A percentile compares a stretch with the other conserved stretches of the same genome.
Evolutionary conservation across 2,329 filamentous ascomycete species (phyloP).

Genomic region (Hymenoscyphus infarciens): DNA sequence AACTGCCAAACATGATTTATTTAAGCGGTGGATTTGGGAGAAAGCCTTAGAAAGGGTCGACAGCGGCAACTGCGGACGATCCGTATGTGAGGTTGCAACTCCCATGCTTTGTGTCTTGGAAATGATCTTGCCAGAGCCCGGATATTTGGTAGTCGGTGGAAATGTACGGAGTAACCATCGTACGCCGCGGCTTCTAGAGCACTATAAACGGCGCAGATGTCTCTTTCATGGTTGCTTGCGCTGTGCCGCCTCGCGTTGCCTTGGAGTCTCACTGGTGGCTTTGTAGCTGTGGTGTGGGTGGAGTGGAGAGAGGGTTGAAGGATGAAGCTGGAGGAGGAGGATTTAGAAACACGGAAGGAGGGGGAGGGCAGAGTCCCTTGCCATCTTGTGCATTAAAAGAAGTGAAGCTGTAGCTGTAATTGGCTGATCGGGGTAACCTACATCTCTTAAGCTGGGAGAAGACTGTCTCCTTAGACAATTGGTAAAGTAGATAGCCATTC

Average conservation of each 20-base stretch:
- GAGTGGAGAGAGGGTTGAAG: background rate
- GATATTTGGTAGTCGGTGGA: too few relatives aligned
- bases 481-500: background rate
- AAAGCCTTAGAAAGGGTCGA: too few relatives aligned
- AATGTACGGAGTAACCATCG: too few relatives aligned
- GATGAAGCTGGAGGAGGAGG: background rate
- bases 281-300: background rate
- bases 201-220: background rate
- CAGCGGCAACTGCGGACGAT: background rate
- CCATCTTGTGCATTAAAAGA: too few relatives aligned
- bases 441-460: too few relatives aligned
- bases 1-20: background rate
- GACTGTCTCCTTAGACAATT: too few relatives aligned
- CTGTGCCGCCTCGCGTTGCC: background rate
- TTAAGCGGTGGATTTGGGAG: background rate
- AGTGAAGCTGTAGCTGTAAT: too few relatives aligned
- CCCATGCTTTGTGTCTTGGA: too few relatives aligned
- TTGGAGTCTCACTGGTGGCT: constrained; percentile 5
- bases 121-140: too few relatives aligned
- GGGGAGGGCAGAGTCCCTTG: background rate
- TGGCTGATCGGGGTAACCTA: background rate
- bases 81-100: too few relatives aligned
- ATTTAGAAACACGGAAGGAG: background rate
- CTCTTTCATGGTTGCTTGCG: background rate
- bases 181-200: background rate